Percentiles rank a stretch among this genome's conserved stretches.
These are phyloP conservation scores for Ceratopteris richardii DNA, from an alignment of 75 land plant genomes.

Conservation along the genomic window DNA sequence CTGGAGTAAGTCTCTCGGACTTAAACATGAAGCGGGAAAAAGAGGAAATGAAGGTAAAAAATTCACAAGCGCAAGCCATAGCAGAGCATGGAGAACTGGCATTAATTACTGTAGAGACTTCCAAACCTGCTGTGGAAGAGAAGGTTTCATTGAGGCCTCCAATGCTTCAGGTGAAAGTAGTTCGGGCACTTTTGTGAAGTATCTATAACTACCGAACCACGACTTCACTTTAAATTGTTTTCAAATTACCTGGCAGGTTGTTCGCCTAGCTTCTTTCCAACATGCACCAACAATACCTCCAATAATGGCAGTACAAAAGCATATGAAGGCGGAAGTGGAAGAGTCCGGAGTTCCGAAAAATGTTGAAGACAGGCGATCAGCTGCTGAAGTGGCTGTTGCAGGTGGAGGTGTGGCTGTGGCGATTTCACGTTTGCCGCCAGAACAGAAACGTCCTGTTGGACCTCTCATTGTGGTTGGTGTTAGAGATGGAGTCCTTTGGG, in stretches of 20 bases:
- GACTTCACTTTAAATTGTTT: neutral
- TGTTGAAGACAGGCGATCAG: slow-evolving; percentile 53
- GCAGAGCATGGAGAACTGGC: slow-evolving; percentile 91
- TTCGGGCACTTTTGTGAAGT: too few species aligned
- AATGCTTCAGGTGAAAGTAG: slow-evolving; percentile 77
- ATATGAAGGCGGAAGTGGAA: slow-evolving; percentile 66
- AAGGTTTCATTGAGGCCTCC: slow-evolving; percentile 79
- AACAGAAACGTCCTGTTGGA: slow-evolving; percentile 95
- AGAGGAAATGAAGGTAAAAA: slow-evolving; percentile 79
- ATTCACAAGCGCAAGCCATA: slow-evolving; percentile 58
- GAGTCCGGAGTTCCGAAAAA: slow-evolving; percentile 46
- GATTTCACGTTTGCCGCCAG: slow-evolving; percentile 86
- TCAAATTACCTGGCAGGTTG: slow-evolving; percentile 43
- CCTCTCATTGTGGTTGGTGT: slow-evolving; percentile 94
- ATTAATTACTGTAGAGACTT: slow-evolving; percentile 71
- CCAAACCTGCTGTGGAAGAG: slow-evolving; percentile 46
- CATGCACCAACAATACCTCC: slow-evolving; percentile 91
- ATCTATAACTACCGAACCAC: too few species aligned
- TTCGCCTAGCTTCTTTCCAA: slow-evolving; percentile 93
- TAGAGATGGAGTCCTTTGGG: slow-evolving; percentile 96
- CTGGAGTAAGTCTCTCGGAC: slow-evolving; percentile 86
- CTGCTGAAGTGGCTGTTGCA: slow-evolving; percentile 82
- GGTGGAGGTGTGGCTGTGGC: slow-evolving; percentile 98
- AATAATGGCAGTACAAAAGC: slow-evolving; percentile 66
- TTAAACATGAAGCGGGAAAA: slow-evolving; percentile 73